Evolutionary conservation across 2,329 filamentous ascomycete species (phyloP), one percentile per base, ranked within the genome.

Genomic region (Arthroderma uncinatum): DNA sequence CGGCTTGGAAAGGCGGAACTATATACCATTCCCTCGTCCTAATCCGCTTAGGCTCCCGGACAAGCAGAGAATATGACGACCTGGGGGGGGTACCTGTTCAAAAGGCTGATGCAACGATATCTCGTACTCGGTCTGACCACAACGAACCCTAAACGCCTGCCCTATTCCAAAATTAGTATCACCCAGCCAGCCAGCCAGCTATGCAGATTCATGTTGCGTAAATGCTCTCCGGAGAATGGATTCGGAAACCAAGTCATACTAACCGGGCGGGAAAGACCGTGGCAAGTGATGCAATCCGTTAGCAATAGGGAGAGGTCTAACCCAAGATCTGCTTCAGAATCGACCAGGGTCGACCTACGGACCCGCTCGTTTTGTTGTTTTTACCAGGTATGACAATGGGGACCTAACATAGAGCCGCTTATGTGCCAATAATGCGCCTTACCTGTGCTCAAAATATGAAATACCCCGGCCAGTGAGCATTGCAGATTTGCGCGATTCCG

Each of bases 401-500:
- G 50, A n/a, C 50, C 50, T 39, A 28, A 23, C 30, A 36, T 10
- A 53, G 50, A 39, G 34, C 50, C 50, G 50, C 50, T 36, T 53
- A 53, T 34, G 33, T 39, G 50, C 50, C 30, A 53, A 53, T 37
- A 37, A 36, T 23, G 30, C 19, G 30, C 21, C 34, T 37, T 14
- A 53, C 34, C 50, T 36, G 16, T 39, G 19, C 34, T 36, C 50
- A 36, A 23, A 30, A 39, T 36, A 14, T 23, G 16, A 16, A 23
- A 53, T 53, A 48, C 44, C 34, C 34, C 48, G 25, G 34, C 50
- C 50, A 53, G 30, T 53, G 30, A 53, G 50, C 30, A 30, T 53
- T 39, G 50, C 34, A 37, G 50, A 53, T 53, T 53, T 53, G 50
- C 50, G 50, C 50, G 50, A 53, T 53, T 53, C 50, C 50, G 50